Percentiles rank a stretch among this genome's conserved stretches.
These are phyloP conservation scores for Metschnikowia gelsemii DNA, from an alignment of 805 yeast species.

Conservation along the genomic window DNA sequence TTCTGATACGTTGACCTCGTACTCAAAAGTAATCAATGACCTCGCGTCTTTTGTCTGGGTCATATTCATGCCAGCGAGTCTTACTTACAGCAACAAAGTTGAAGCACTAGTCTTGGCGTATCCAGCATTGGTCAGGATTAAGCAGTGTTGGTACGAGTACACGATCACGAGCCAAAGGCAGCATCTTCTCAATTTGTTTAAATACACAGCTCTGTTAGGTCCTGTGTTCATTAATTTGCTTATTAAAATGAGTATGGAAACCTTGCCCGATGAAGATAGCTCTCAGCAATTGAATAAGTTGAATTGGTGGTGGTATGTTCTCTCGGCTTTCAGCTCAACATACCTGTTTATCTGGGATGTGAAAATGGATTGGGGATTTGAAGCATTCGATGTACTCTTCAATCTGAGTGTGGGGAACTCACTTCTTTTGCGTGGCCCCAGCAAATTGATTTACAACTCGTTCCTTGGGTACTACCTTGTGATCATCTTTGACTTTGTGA, in stretches of 20 bases:
- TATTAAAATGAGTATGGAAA: slow-evolving; percentile 19
- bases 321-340: slow-evolving; percentile 59
- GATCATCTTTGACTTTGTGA: slow-evolving; percentile 55
- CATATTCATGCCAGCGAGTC: slow-evolving; percentile 26
- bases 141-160: slow-evolving; percentile 79
- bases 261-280: slow-evolving; percentile 7
- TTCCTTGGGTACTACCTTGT: slow-evolving; percentile 52
- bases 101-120: slow-evolving; percentile 39
- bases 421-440: slow-evolving; percentile 21
- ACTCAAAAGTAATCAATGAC: slow-evolving; percentile 74
- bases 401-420: slow-evolving; percentile 10
- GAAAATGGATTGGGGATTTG: slow-evolving; percentile 82
- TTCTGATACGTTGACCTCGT: slow-evolving; percentile 84
- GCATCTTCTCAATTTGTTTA: slow-evolving; percentile 70
- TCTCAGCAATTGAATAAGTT: slow-evolving; percentile 21
- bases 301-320: slow-evolving; percentile 44
- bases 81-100: slow-evolving; percentile 25
- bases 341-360: slow-evolving; percentile 91
- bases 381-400: slow-evolving; percentile 43
- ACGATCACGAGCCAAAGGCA: slow-evolving; percentile 45
- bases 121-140: slow-evolving; percentile 75
- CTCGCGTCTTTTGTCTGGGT: slow-evolving; percentile 54
- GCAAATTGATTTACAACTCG: slow-evolving; percentile 27
- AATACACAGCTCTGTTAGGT: slow-evolving; percentile 66
- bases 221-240: slow-evolving; percentile 32